These are phyloP conservation scores for Suhomyces chickasaworum DNA, from an alignment of 1,139 yeast genomes.

Conservation along the genomic window DNA sequence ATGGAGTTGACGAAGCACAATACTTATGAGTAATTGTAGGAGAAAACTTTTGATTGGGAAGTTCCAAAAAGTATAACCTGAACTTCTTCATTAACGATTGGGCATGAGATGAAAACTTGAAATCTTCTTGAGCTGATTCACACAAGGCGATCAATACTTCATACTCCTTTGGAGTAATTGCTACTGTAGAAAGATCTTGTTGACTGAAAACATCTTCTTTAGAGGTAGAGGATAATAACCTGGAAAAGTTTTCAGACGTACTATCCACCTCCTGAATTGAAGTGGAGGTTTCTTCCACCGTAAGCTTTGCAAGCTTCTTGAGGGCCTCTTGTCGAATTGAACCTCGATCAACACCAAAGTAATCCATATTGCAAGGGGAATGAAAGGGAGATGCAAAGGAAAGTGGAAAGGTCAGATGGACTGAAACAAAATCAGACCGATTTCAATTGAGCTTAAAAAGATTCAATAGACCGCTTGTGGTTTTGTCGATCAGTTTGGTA, in stretches of 20 bases:
- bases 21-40: constrained; percentile 23
- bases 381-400: not conserved
- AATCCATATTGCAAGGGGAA: constrained; percentile 34
- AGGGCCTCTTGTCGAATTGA: constrained; percentile 65
- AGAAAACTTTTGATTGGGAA: constrained; percentile 52
- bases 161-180: constrained; percentile 58
- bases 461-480: not conserved
- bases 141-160: constrained; percentile 73
- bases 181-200: constrained; percentile 30
- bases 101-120: constrained; percentile 50
- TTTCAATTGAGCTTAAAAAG: not conserved
- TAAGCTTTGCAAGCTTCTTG: constrained; percentile 38
- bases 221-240: constrained; percentile 27
- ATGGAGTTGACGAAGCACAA: constrained; percentile 35
- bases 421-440: no score
- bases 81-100: constrained; percentile 53
- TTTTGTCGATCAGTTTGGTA: not conserved
- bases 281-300: constrained; percentile 26
- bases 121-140: constrained; percentile 48
- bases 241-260: constrained; percentile 27
- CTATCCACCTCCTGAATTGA: constrained; percentile 10
- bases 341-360: constrained; percentile 40
- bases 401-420: no score
- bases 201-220: constrained; percentile 15
- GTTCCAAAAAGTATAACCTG: constrained; percentile 58